Percentiles rank a stretch among this genome's conserved stretches.
Evolutionary conservation across 257 asterid genomes (phyloP).

Genomic region (Eustoma russellianum): DNA sequence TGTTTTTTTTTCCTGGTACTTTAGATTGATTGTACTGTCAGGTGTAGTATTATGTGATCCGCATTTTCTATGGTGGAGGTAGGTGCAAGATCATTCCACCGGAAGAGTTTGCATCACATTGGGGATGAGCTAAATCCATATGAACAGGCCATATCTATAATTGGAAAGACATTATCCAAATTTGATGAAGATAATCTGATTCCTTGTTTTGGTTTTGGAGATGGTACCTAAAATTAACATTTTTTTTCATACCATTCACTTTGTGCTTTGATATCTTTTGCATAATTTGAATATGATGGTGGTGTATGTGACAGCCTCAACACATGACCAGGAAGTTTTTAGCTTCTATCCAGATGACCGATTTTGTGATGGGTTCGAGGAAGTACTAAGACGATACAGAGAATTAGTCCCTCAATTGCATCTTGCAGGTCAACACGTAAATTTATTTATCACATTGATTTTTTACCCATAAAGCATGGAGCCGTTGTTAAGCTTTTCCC

Average conservation of each 20-base stretch:
- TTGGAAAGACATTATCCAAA: conserved; percentile 84
- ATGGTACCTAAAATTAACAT: conserved; percentile 39
- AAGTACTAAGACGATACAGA: conserved; percentile 72
- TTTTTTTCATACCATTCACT: not conserved
- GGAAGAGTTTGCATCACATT: conserved; percentile 85
- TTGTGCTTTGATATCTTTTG: conserved; percentile 5
- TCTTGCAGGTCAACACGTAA: conserved; percentile 52
- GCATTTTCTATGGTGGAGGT: conserved; percentile 6
- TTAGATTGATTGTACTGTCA: not conserved
- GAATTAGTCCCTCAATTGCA: conserved; percentile 84
- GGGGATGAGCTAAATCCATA: conserved; percentile 75
- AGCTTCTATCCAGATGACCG: conserved; percentile 74
- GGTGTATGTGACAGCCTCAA: conserved; percentile 59
- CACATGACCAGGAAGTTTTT: conserved; percentile 97
- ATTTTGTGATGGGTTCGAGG: conserved; percentile 90
- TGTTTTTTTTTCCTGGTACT: conserved; percentile 3
- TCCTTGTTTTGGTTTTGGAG: conserved; percentile 95
- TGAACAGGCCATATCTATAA: conserved; percentile 91
- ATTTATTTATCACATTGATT: not conserved
- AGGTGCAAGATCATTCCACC: conserved; percentile 83
- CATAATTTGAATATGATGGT: conserved; percentile 8
- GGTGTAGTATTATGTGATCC: not conserved
- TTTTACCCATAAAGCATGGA: not conserved
- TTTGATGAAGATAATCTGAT: conserved; percentile 88
- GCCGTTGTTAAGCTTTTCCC: too few species aligned